Percentiles rank a stretch among this genome's conserved stretches.
phyloP scores from a whole-genome alignment of 2,329 filamentous ascomycete species.

The Neoascochyta sp. region DNA sequence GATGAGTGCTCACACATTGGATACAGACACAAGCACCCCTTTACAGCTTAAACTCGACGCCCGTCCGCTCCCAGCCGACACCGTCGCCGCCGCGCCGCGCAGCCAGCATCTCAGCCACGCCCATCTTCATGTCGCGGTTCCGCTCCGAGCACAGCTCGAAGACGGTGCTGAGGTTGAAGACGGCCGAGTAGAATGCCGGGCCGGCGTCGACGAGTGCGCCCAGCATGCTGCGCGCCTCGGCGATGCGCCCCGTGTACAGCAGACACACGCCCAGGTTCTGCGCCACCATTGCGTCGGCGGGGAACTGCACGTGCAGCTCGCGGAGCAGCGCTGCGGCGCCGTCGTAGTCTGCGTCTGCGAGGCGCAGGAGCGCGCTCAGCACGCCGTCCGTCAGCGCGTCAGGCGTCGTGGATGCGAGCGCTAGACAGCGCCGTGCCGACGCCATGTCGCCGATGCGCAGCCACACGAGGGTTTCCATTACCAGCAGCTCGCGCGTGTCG shows the following conservation, averaged over 20 bases:
- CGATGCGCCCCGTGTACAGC: slow-evolving; percentile 73
- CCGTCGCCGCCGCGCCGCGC: slow-evolving; percentile 51
- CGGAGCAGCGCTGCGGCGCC: slow-evolving; percentile 62
- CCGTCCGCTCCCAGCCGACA: slow-evolving; percentile 66
- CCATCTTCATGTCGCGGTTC: slow-evolving; percentile 65
- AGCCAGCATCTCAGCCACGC: slow-evolving; percentile 67
- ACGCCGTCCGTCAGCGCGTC: slow-evolving; percentile 41
- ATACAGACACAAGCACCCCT: background rate
- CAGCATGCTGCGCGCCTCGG: slow-evolving; percentile 60
- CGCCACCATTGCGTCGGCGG: slow-evolving; percentile 64
- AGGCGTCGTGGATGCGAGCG: slow-evolving; percentile 13
- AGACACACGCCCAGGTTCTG: slow-evolving; percentile 84
- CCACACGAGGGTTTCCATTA: slow-evolving; percentile 62
- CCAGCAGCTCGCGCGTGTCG: slow-evolving; percentile 29
- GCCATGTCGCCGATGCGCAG: slow-evolving; percentile 74
- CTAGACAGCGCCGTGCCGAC: slow-evolving; percentile 58
- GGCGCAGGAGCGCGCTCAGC: slow-evolving; percentile 66
- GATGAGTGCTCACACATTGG: too few species aligned
- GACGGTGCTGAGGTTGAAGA: slow-evolving; percentile 87
- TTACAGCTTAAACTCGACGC: slow-evolving; percentile 72
- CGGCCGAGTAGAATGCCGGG: slow-evolving; percentile 64
- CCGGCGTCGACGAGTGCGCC: slow-evolving; percentile 62
- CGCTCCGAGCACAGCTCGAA: slow-evolving; percentile 88
- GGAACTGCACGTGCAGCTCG: slow-evolving; percentile 45
- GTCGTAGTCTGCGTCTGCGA: slow-evolving; percentile 72